Conservation (phyloP, 2,329 filamentous ascomycete genomes). For the Tolypocladium paradoxum region DNA sequence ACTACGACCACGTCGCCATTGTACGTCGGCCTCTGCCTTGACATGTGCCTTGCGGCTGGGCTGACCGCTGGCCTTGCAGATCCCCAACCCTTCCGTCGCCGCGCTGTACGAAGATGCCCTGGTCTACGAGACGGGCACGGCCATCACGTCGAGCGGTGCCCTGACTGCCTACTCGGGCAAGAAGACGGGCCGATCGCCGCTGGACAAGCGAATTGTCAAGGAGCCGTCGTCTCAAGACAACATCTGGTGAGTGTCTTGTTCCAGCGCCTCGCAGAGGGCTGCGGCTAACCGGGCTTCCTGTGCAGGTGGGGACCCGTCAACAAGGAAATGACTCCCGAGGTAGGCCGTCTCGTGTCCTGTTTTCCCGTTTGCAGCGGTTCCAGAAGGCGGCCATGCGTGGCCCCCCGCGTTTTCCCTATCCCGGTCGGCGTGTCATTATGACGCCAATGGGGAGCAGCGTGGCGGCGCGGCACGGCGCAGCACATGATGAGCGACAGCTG, state of each 20-base stretch:
- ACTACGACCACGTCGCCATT: constrained; percentile 97
- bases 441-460: background rate
- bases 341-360: constrained; percentile 33
- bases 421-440: background rate
- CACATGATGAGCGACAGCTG: too few species aligned
- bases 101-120: constrained; percentile 98
- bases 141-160: constrained; percentile 91
- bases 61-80: constrained; percentile 28
- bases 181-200: constrained; percentile 93
- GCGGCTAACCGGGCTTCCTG: constrained; percentile 16
- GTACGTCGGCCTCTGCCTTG: constrained; percentile 40
- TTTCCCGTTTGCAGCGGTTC: background rate
- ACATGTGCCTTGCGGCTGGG: too few species aligned
- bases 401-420: background rate
- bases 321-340: constrained; percentile 95
- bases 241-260: constrained; percentile 58
- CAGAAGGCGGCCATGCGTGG: too few species aligned
- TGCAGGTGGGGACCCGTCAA: constrained; percentile 88
- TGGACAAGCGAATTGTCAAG: constrained; percentile 95
- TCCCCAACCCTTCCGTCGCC: constrained; percentile 88
- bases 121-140: constrained; percentile 87
- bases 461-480: background rate
- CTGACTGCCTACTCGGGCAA: constrained; percentile 95
- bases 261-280: too few species aligned
- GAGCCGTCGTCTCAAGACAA: constrained; percentile 82